A percentile compares a stretch with the other conserved stretches of the same genome.
phyloP scores from a whole-genome alignment of 306 rosid species.

The Pyrus communis region DNA sequence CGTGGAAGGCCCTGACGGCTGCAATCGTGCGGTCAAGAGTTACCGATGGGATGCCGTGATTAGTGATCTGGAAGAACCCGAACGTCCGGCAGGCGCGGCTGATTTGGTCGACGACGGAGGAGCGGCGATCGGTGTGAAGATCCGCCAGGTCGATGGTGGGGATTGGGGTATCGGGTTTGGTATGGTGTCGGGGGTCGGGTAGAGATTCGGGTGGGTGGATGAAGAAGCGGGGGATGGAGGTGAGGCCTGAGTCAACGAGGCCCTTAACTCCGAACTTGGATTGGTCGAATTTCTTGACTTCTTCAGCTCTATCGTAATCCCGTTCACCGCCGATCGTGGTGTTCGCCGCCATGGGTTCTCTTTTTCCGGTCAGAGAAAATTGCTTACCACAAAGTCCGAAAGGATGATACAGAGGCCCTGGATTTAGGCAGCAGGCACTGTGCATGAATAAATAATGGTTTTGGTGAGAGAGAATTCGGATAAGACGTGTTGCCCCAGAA shows the following conservation, averaged over 20 bases:
- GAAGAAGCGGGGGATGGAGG: slow-evolving; percentile 28
- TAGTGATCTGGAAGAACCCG: slow-evolving; percentile 45
- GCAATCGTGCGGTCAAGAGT: slow-evolving; percentile 20
- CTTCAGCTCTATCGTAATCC: slow-evolving; percentile 18
- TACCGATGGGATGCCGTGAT: slow-evolving; percentile 27
- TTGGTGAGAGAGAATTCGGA: too few relatives aligned
- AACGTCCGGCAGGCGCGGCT: slow-evolving; percentile 19
- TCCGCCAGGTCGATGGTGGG: slow-evolving; percentile 31
- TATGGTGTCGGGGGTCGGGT: not conserved
- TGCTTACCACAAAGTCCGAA: too few relatives aligned
- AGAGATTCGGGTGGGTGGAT: slow-evolving; percentile 25
- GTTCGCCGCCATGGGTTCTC: not conserved
- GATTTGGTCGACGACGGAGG: slow-evolving; percentile 17
- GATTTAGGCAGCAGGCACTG: too few relatives aligned
- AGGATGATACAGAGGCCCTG: too few relatives aligned
- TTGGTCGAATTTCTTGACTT: slow-evolving; percentile 26
- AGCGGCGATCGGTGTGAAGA: slow-evolving; percentile 8
- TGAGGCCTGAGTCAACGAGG: slow-evolving; percentile 30
- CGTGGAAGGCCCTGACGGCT: slow-evolving; percentile 32
- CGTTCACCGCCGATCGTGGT: not conserved
- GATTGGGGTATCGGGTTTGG: not conserved
- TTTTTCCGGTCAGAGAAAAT: too few relatives aligned
- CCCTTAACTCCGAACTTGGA: slow-evolving; percentile 36
- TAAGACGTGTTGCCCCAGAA: too few relatives aligned
- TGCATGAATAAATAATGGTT: too few relatives aligned